Evolutionary conservation across 2,329 filamentous ascomycete genomes (phyloP), one percentile per base, ranked within the genome.

Genomic region (Aspergillus fumigatiaffinis): DNA sequence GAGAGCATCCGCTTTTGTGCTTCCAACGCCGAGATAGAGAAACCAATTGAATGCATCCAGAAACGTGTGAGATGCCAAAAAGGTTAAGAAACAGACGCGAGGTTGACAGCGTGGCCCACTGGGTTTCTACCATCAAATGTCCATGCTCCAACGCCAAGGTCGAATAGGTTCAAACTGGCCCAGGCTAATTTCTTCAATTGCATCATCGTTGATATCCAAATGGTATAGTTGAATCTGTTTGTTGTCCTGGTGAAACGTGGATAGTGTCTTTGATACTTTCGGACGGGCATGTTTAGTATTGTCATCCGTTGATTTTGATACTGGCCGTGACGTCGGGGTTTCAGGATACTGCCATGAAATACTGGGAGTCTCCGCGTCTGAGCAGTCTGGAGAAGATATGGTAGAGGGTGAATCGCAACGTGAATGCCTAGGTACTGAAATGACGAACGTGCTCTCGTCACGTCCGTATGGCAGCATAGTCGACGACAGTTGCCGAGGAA

Each of bases 141-240:
- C 74, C 73, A 77, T 77, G 60, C 75, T 77, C 75, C 75, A 77
- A 58, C 75, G 70, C 67, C 70, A 76, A 12, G 73, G 74, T 32
- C 71, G 71, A 52, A 74, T 63, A 41, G 65, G 67, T 55, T 72
- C 66, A 23, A 73, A 61, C 54, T 73, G 67, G 48, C 71, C 70
- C 29, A 71, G 53, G 14, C 59, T 67, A 23, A 73, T 59, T 42
- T 72, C 68, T 42, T 70, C 67, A 51, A 65, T 58, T 21, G 54
- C 23, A 7, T 68, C 64, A 48, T 74, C 71, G 51, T 70, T 73
- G 54, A 75, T 69, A 63, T 75, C 72, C 51, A 76, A 41, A 23
- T 73, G 73, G 17, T 74, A 53, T 41, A 73, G 58, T 29, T 75
- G 68, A 41, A 76, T 59, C 17, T 72, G 68, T 54, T 73, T 74